These are phyloP conservation scores for Chaetomium cochliodes DNA, from an alignment of 495 filamentous ascomycete genomes.

Conservation along the genomic window DNA sequence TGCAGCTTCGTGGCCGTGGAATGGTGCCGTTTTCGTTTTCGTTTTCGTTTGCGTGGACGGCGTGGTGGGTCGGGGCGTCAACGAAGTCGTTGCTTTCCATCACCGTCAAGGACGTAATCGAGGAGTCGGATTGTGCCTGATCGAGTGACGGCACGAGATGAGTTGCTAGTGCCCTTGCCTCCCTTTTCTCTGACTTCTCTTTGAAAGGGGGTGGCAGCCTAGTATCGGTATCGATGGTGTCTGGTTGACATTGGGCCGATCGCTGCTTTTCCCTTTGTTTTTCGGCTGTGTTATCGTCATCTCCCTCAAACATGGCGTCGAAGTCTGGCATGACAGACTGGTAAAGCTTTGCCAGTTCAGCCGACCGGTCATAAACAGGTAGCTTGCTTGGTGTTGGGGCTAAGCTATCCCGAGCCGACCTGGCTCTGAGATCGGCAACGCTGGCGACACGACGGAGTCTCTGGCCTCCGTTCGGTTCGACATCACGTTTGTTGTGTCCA, in stretches of 20 bases:
- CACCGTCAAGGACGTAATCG: neutral
- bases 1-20: neutral
- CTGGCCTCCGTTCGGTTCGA: neutral
- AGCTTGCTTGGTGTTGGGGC: neutral
- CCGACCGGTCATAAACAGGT: slow-evolving; percentile 23
- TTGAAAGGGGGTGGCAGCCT: too few species aligned
- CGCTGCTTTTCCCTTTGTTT: too few species aligned
- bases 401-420: too few species aligned
- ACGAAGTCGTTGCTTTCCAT: neutral
- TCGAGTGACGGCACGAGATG: neutral
- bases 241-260: too few species aligned
- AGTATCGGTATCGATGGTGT: too few species aligned
- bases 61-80: neutral
- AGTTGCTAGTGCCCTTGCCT: too few species aligned
- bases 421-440: neutral
- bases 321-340: slow-evolving; percentile 26
- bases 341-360: slow-evolving; percentile 24
- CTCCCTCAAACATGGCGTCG: slow-evolving; percentile 14
- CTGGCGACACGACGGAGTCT: neutral
- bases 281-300: neutral
- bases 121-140: neutral
- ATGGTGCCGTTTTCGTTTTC: neutral
- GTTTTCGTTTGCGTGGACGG: neutral
- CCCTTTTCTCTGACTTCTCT: too few species aligned
- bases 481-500: neutral